phyloP scores from a whole-genome alignment of 169 alveolate species.

The Eimeria praecox region DNA sequence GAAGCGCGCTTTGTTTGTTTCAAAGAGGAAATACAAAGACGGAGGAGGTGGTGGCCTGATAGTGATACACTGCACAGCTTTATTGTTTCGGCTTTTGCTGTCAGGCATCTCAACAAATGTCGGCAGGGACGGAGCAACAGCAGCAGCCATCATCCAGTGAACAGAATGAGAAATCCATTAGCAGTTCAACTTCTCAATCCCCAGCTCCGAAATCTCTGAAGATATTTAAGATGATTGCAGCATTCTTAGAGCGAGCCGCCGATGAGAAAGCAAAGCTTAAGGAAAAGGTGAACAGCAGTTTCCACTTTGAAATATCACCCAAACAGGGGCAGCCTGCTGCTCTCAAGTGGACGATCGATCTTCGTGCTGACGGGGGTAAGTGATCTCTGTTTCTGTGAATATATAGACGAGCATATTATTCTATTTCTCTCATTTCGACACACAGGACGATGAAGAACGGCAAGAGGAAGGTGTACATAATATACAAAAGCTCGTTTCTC shows the following conservation, averaged over 20 bases:
- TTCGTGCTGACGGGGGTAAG: slow-evolving; percentile 52
- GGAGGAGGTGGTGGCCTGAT: no score
- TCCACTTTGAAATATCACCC: slow-evolving; percentile 23
- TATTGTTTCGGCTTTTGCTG: neutral
- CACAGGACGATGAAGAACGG: neutral
- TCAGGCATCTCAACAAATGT: slow-evolving; percentile 55
- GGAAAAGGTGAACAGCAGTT: slow-evolving; percentile 40
- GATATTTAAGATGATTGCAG: slow-evolving; percentile 63
- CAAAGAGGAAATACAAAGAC: no score
- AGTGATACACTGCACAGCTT: no score
- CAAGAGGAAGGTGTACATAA: neutral
- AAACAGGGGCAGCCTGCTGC: slow-evolving; percentile 26
- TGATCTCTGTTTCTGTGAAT: neutral
- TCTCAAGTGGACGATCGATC: slow-evolving; percentile 60
- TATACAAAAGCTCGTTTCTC: no score
- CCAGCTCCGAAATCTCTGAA: slow-evolving; percentile 14
- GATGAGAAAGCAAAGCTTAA: slow-evolving; percentile 24
- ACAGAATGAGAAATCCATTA: neutral
- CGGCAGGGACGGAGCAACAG: neutral
- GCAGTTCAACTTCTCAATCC: no score
- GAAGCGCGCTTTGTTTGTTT: neutral
- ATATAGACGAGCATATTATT: neutral
- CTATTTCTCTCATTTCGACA: neutral
- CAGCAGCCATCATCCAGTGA: neutral
- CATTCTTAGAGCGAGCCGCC: slow-evolving; percentile 46